Evolutionary conservation across 2,329 filamentous ascomycete species (phyloP), one percentile per base, ranked within the genome.

Genomic region (Piedraia hortae): DNA sequence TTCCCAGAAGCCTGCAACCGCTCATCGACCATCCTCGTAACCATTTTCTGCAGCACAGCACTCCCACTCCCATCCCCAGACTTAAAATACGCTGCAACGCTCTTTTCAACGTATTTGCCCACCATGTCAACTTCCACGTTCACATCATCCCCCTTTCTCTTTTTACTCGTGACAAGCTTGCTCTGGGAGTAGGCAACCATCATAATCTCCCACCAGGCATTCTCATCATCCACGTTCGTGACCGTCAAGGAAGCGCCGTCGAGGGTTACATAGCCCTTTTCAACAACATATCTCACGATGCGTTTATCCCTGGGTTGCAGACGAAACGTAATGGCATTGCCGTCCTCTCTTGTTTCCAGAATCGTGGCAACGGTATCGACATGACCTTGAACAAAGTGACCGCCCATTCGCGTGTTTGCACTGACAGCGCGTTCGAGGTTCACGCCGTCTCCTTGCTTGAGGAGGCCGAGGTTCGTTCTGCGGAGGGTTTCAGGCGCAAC

Each of bases 361-460:
- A 97, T 72, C 19, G 59, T 61, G 0, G 82, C 85, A 17, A 70
- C 65, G 6, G 77, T 82, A 47, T 97, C 88, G 28, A 97, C 82
- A 46, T 97, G 85, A 18, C 85, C 85, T 50, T 97, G 88, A 14
- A 93, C 82, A 38, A 93, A 90, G 50, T 97, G 85, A 1, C 85
- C 85, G 20, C 88, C 85, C 77, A 97, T 93, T 24, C 85, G 74
- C 20, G 82, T 91, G 37, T 72, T 63, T 4, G 78, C 77, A 10
- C 72, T 70, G 24, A 97, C 80, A 3, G 85, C 82, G 9, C 85
- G 68, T 54, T 97, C 85, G 23, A 97, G 68, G 46, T 97, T 97
- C 32, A 93, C 80, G 11, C 52, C 54, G 28, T 66, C 71, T 18
- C 54, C 54, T 28, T 62, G 43, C 21, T 50, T 47, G 23, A 97